Base-by-base conservation (phyloP, 148 eudicot genomes). In the Linanthus parryae region DNA sequence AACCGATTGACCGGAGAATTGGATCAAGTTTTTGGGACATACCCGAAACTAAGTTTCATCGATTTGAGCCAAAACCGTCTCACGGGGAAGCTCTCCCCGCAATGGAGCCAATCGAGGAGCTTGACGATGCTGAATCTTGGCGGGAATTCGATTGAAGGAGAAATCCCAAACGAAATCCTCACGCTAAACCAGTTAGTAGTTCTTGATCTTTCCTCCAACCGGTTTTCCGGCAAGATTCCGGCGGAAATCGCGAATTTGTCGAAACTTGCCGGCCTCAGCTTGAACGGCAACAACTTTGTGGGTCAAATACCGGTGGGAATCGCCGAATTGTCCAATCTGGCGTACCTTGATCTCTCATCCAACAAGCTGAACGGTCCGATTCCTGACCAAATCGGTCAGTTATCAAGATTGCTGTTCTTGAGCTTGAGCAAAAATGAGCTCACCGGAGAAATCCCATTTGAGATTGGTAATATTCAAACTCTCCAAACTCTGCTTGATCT, bases 391-490 rank as follows among this genome's bases (percentile, higher is more conserved):
- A 26, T 16, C 51, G 83, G 44, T 30, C 76, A 5, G 61, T 1
- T 7, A 57, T 80, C 31, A 56, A 29, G 30, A 63, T 91, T 60
- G 88, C 92, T 8, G 97, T n/a, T n/a, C n/a, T n/a, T n/a, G n/a
- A n/a, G n/a, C n/a, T n/a, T 94, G 1, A 63, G 86, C 57, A 71
- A 48, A 54, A 86, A 91, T 61, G 5, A 0, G 0, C 76, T 91
- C 58, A 50, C 16, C 35, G 97, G 97, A 34, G 22, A 26, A 11
- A 65, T 91, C 50, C 95, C 97, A 57, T 4, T 52, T 48, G 84
- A 82, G 54, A 52, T 85, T 45, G 64, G 92, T 1, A 58, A 59
- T 11, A 51, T 24, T 48, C 58, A 81, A 16, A 38, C 13, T 78
- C 85, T 18, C 48, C 72, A 5, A 67, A 62, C 18, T 61, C 85